These are phyloP conservation scores for Rhynchosporium graminicola DNA, from an alignment of 2,329 filamentous ascomycete genomes.

Conservation along the genomic window DNA sequence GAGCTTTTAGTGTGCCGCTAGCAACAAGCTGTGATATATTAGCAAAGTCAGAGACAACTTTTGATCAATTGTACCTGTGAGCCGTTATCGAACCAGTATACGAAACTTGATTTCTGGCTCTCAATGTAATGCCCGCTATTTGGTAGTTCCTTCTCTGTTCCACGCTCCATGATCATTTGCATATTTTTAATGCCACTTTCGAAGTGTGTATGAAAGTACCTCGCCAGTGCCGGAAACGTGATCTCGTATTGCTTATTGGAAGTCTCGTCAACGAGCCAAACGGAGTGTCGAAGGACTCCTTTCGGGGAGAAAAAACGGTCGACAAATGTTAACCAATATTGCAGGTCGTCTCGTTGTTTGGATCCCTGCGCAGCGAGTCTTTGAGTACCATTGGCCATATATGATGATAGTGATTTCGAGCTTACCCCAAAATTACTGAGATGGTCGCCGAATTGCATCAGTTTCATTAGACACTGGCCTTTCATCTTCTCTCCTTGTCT, in stretches of 20 bases:
- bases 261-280: conserved; percentile 59
- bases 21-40: conserved; percentile 64
- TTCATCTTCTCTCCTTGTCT: conserved; percentile 46
- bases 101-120: conserved; percentile 74
- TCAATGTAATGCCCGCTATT: conserved; percentile 73
- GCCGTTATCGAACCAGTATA: conserved; percentile 85
- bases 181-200: conserved; percentile 83
- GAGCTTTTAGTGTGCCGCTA: conserved; percentile 73
- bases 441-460: conserved; percentile 64
- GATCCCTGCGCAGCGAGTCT: conserved; percentile 46
- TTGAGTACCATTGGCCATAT: conserved; percentile 31
- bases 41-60: conserved; percentile 26
- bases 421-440: conserved; percentile 58
- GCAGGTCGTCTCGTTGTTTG: conserved; percentile 66
- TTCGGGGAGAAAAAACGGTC: conserved; percentile 75
- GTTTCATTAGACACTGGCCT: conserved; percentile 57
- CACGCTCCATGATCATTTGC: conserved; percentile 79
- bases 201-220: conserved; percentile 90
- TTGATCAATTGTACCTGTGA: conserved; percentile 64
- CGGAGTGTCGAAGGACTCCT: conserved; percentile 74
- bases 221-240: conserved; percentile 74
- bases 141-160: conserved; percentile 55
- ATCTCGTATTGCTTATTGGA: conserved; percentile 85
- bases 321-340: conserved; percentile 80
- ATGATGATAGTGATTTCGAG: conserved; percentile 35